phyloP scores from a whole-genome alignment of 108 stramenopile species.

The Nitzschia sp. region DNA sequence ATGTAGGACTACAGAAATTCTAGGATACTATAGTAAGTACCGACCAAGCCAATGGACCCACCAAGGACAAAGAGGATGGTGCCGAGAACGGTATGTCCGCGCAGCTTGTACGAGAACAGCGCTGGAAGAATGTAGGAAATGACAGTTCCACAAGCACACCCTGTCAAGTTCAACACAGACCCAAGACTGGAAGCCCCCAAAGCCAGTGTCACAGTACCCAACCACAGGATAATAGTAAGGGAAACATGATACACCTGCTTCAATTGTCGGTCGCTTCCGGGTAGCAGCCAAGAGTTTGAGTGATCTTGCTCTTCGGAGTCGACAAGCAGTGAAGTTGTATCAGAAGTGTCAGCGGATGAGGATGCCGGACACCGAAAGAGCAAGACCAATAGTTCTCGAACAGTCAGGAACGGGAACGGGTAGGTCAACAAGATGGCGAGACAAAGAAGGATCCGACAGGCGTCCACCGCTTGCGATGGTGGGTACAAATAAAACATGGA shows the following conservation, averaged over 20 bases:
- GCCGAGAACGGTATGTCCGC: conserved; percentile 41
- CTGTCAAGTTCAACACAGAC: conserved; percentile 53
- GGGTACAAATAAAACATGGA: conserved; percentile 55
- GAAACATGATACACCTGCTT: conserved; percentile 38
- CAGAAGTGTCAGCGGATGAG: neutral
- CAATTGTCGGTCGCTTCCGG: conserved; percentile 33
- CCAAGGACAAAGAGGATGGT: conserved; percentile 42
- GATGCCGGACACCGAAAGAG: neutral
- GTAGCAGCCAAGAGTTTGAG: conserved; percentile 14
- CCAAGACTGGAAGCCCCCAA: conserved; percentile 44
- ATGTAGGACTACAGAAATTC: neutral
- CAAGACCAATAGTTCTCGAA: conserved; percentile 51
- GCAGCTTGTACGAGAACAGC: conserved; percentile 47
- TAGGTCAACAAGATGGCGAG: conserved; percentile 62
- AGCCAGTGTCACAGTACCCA: conserved; percentile 33
- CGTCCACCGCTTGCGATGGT: conserved; percentile 32
- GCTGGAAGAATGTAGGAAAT: conserved; percentile 59
- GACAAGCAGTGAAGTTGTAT: neutral
- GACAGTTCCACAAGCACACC: conserved; percentile 51
- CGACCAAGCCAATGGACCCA: conserved; percentile 47
- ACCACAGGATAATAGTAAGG: conserved; percentile 46
- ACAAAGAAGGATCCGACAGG: conserved; percentile 50
- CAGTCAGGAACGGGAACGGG: conserved; percentile 62
- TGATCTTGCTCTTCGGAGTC: neutral
- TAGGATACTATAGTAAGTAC: conserved; percentile 28